phyloP scores from a whole-genome alignment of 2,329 filamentous ascomycete genomes.

The Allantophomopsis cytisporea region DNA sequence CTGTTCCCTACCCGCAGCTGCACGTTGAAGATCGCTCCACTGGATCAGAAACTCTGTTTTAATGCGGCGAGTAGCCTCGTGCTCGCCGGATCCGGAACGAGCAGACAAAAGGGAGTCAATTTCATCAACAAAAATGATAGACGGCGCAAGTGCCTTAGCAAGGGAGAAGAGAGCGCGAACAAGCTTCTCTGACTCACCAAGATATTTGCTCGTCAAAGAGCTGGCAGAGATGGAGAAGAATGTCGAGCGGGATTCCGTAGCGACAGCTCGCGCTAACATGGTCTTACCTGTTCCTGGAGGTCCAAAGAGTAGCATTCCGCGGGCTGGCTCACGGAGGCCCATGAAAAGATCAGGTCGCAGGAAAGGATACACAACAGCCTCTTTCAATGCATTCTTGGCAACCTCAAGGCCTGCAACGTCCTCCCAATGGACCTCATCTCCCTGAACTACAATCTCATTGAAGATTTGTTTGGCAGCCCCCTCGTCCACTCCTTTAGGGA shows the following conservation, averaged over 20 bases:
- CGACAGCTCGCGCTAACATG: conserved; percentile 89
- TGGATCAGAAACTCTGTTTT: conserved; percentile 98
- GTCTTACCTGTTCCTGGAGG: conserved; percentile 98
- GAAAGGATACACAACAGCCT: conserved; percentile 95
- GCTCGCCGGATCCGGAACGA: conserved; percentile 69
- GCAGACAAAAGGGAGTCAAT: conserved; percentile 89
- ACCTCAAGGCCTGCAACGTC: conserved; percentile 85
- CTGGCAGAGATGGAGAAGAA: conserved; percentile 97
- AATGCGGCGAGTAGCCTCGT: conserved; percentile 85
- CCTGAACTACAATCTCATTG: conserved; percentile 89
- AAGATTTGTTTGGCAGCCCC: conserved; percentile 79
- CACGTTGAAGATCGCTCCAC: conserved; percentile 88
- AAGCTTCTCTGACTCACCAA: conserved; percentile 93
- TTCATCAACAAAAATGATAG: conserved; percentile 97
- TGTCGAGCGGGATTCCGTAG: conserved; percentile 85
- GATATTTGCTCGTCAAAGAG: conserved; percentile 87
- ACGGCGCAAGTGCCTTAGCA: conserved; percentile 80
- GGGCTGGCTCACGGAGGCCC: conserved; percentile 83
- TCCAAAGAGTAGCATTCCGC: conserved; percentile 92
- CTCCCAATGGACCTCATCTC: conserved; percentile 88
- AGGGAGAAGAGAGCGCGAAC: conserved; percentile 82
- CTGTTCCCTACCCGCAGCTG: conserved; percentile 73
- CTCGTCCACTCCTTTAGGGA: conserved; percentile 74
- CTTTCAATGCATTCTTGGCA: conserved; percentile 84
- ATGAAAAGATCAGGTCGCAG: conserved; percentile 90